Conservation (phyloP, 805 yeast genomes). For the Sugiyamaella mastotermitis region DNA sequence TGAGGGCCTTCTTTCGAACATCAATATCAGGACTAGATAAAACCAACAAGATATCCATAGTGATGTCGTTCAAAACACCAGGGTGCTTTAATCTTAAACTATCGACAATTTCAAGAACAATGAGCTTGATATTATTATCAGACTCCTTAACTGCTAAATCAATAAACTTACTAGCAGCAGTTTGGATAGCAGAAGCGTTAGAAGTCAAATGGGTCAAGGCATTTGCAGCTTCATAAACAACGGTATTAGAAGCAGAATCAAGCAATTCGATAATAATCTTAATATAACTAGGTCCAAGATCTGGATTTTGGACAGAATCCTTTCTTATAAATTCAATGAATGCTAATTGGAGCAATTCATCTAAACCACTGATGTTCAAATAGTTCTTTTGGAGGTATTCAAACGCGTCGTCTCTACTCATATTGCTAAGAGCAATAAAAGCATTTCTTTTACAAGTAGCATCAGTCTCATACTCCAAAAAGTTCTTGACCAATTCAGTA, state of each 20-base stretch:
- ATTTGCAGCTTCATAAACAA: slow-evolving; percentile 86
- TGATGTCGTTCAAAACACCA: slow-evolving; percentile 76
- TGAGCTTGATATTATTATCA: slow-evolving; percentile 92
- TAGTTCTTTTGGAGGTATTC: slow-evolving; percentile 71
- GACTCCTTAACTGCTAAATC: slow-evolving; percentile 87
- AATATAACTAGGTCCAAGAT: slow-evolving; percentile 65
- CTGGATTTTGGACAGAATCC: slow-evolving; percentile 62
- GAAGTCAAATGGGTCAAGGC: slow-evolving; percentile 56
- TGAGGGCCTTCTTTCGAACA: slow-evolving; percentile 83
- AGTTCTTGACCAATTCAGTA: slow-evolving; percentile 69
- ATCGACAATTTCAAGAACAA: slow-evolving; percentile 79
- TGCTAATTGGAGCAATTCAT: slow-evolving; percentile 80
- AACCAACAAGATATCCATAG: slow-evolving; percentile 80
- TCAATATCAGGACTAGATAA: slow-evolving; percentile 85
- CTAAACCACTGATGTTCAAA: slow-evolving; percentile 54
- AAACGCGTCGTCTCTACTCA: slow-evolving; percentile 81
- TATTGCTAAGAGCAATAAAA: slow-evolving; percentile 74
- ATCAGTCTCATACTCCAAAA: slow-evolving; percentile 78
- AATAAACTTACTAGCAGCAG: slow-evolving; percentile 80
- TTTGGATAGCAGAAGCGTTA: slow-evolving; percentile 59
- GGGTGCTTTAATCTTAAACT: slow-evolving; percentile 69
- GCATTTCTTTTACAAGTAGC: slow-evolving; percentile 95
- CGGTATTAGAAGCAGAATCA: slow-evolving; percentile 61
- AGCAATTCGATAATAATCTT: slow-evolving; percentile 66
- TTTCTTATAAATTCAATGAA: slow-evolving; percentile 86